These are phyloP conservation scores for Schizophyllum amplum DNA, from an alignment of 1,284 basidiomycete species.

Conservation along the genomic window DNA sequence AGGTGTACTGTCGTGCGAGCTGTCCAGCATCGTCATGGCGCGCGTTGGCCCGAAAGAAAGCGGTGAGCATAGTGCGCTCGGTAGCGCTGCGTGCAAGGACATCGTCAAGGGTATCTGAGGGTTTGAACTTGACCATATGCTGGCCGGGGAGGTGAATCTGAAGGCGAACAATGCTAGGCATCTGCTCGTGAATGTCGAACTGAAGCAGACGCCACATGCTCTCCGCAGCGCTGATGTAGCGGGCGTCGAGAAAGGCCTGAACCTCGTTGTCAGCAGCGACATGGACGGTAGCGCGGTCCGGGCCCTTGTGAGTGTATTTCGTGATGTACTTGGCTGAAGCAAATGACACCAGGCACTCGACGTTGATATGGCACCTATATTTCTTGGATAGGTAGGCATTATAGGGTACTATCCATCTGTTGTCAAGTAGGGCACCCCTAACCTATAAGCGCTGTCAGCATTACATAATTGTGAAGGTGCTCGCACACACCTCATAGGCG, in stretches of 20 bases:
- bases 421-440: conserved; percentile 21
- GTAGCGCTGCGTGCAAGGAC: not conserved
- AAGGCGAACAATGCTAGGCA: conserved; percentile 25
- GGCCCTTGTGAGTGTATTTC: conserved; percentile 31
- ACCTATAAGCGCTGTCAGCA: conserved; percentile 1
- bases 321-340: conserved; percentile 30
- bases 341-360: conserved; percentile 21
- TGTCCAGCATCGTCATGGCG: conserved; percentile 8
- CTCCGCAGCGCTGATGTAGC: conserved; percentile 30
- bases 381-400: conserved; percentile 21
- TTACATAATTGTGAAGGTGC: conserved; percentile 21
- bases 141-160: conserved; percentile 3
- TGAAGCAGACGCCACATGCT: conserved; percentile 27
- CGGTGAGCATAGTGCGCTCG: conserved; percentile 17
- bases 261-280: conserved; percentile 25
- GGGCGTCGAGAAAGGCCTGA: conserved; percentile 22
- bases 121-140: not conserved
- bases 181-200: conserved; percentile 21
- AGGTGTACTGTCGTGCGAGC: conserved; percentile 22
- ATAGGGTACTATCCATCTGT: conserved; percentile 32
- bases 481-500: conserved; percentile 15
- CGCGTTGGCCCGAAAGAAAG: conserved; percentile 33
- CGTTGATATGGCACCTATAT: conserved; percentile 41
- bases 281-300: conserved; percentile 26
- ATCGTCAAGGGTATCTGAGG: not conserved